Percentiles rank a stretch among this genome's conserved stretches.
phyloP scores from a whole-genome alignment of 768 basidiomycete species.

The Sporobolomyces pararoseus region DNA sequence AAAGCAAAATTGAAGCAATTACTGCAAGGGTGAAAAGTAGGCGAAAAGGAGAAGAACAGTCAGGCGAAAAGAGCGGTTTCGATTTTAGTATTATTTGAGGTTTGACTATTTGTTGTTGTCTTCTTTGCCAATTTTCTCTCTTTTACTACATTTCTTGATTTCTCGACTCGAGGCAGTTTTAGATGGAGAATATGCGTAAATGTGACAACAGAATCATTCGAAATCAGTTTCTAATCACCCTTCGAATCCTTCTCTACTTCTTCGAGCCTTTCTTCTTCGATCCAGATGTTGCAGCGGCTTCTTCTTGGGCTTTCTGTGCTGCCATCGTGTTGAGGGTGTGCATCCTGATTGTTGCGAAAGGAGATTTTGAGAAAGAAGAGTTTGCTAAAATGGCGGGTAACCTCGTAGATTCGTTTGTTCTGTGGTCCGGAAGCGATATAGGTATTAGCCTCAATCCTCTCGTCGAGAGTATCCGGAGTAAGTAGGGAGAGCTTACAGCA shows the following conservation, averaged over 20 bases:
- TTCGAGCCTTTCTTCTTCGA: neutral
- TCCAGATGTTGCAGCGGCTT: neutral
- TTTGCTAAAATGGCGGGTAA: conserved; percentile 42
- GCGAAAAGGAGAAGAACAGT: neutral
- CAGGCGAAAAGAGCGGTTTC: neutral
- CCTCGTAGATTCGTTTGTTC: conserved; percentile 35
- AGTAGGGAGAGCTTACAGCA: conserved; percentile 31
- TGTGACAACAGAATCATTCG: neutral
- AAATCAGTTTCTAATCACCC: neutral
- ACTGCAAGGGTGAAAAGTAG: neutral
- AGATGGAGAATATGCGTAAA: conserved; percentile 4
- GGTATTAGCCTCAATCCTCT: too few relatives aligned
- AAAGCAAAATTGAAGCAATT: conserved; percentile 17
- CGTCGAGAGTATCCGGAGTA: too few relatives aligned
- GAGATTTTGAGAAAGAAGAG: conserved; percentile 36
- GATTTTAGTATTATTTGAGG: too few relatives aligned
- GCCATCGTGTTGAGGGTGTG: conserved; percentile 41
- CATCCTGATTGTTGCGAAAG: conserved; percentile 42
- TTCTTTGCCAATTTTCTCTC: neutral
- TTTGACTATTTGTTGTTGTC: conserved; percentile 8
- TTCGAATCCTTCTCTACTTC: neutral
- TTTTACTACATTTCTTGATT: neutral
- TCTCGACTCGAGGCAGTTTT: neutral
- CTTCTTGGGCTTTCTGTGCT: conserved; percentile 16
- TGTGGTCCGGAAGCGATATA: neutral